A percentile compares a stretch with the other conserved stretches of the same genome.
phyloP scores from a whole-genome alignment of 208 protist species.

The Trypanosoma melophagium region DNA sequence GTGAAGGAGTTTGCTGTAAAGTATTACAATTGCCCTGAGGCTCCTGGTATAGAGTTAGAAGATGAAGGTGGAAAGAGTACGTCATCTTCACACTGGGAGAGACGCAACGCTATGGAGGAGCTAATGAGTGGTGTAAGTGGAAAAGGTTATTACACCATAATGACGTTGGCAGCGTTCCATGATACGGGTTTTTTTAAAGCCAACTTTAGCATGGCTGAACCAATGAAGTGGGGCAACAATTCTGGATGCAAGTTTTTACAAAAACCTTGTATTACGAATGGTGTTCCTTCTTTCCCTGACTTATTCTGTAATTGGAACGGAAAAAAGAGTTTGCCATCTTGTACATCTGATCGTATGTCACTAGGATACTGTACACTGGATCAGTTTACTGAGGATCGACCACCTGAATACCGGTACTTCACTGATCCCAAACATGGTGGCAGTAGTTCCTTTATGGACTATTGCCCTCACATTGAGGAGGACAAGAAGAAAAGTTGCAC shows the following conservation, averaged over 20 bases:
- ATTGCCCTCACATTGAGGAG: conserved; percentile 34
- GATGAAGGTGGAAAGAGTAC: conserved; percentile 28
- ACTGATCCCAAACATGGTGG: conserved; percentile 21
- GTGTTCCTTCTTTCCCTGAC: conserved; percentile 17
- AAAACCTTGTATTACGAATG: conserved; percentile 29
- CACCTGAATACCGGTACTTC: conserved; percentile 52
- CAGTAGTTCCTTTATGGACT: conserved; percentile 34
- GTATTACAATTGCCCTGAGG: no score
- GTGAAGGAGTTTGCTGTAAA: no score
- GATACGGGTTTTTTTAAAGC: conserved; percentile 37
- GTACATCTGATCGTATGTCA: conserved; percentile 29
- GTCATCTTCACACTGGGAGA: conserved; percentile 34
- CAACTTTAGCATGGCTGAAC: conserved; percentile 30
- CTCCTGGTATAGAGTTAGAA: conserved; percentile 38
- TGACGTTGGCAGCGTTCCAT: conserved; percentile 39
- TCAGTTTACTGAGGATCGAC: not conserved
- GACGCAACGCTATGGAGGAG: conserved; percentile 34
- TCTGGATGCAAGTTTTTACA: conserved; percentile 30
- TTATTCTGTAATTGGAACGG: conserved; percentile 33
- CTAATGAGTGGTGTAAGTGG: conserved; percentile 28
- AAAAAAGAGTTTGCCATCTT: conserved; percentile 2
- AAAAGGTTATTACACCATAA: conserved; percentile 29
- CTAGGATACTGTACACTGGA: conserved; percentile 33
- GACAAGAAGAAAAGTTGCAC: conserved; percentile 29
- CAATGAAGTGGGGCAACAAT: conserved; percentile 31